Percentiles rank a stretch among this genome's conserved stretches.
These are phyloP conservation scores for Colletotrichum musae DNA, from an alignment of 2,329 filamentous ascomycete species.

Conservation along the genomic window DNA sequence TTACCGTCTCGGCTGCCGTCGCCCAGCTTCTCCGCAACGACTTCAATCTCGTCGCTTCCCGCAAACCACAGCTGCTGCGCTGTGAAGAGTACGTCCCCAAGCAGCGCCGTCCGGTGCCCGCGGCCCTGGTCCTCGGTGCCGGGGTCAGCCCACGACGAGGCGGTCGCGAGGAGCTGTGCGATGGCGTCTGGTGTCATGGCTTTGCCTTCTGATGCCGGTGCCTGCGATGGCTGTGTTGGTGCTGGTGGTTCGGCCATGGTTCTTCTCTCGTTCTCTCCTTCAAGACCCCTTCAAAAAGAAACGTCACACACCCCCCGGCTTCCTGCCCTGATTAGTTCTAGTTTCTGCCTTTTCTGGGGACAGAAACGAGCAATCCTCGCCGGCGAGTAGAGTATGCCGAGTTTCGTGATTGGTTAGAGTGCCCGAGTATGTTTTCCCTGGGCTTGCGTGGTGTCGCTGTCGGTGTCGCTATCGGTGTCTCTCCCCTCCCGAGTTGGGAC, in stretches of 20 bases:
- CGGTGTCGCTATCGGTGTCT: not conserved
- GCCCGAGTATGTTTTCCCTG: no score
- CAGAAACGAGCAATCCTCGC: no score
- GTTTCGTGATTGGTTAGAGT: no score
- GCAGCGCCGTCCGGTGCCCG: slow-evolving; percentile 17
- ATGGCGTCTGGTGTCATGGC: slow-evolving; percentile 26
- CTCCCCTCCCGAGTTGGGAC: not conserved
- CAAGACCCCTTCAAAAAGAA: no score
- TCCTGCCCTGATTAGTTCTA: no score
- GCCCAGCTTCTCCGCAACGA: slow-evolving; percentile 66
- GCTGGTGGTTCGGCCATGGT: slow-evolving; percentile 12
- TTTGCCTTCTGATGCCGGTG: slow-evolving; percentile 8
- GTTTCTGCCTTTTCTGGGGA: no score
- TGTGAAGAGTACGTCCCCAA: slow-evolving; percentile 52
- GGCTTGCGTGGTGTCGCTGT: not conserved
- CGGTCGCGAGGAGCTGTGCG: slow-evolving; percentile 22
- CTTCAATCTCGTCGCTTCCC: slow-evolving; percentile 58
- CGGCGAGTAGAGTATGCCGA: no score
- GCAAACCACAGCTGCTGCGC: slow-evolving; percentile 59
- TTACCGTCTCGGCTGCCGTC: slow-evolving; percentile 70
- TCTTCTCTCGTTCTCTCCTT: no score
- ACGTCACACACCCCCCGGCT: no score
- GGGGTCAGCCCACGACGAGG: slow-evolving; percentile 27
- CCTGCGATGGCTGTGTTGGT: slow-evolving; percentile 13
- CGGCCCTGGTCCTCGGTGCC: slow-evolving; percentile 20